Conservation (phyloP, 2,329 filamentous ascomycete species). For the Fusarium secorum region DNA sequence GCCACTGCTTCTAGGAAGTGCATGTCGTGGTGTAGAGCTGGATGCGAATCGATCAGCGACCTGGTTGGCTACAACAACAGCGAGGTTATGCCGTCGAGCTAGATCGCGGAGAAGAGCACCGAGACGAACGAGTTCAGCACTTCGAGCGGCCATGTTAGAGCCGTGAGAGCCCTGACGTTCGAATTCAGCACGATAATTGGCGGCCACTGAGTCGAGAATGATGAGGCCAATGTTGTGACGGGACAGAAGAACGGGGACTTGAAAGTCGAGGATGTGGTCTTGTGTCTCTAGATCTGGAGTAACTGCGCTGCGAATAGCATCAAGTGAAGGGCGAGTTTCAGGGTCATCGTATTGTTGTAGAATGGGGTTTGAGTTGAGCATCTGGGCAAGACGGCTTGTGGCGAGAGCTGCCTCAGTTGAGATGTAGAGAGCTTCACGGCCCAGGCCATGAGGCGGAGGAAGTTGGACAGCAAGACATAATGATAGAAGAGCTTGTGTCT, state of each 20-base stretch:
- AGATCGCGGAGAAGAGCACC: constrained; percentile 79
- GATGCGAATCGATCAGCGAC: constrained; percentile 83
- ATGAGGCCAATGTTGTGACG: constrained; percentile 82
- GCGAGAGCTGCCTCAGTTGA: constrained; percentile 89
- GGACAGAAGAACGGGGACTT: constrained; percentile 84
- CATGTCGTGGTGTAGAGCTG: constrained; percentile 29
- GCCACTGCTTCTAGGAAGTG: constrained; percentile 35
- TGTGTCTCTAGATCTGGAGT: constrained; percentile 92
- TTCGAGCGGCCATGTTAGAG: constrained; percentile 76
- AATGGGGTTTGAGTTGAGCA: constrained; percentile 72
- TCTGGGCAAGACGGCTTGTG: constrained; percentile 81
- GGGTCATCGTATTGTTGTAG: constrained; percentile 52
- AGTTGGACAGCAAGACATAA: constrained; percentile 88
- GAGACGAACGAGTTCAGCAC: constrained; percentile 77
- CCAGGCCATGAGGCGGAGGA: constrained; percentile 73
- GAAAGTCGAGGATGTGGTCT: constrained; percentile 92
- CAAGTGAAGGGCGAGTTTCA: constrained; percentile 66
- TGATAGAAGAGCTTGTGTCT: constrained; percentile 90
- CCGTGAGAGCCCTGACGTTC: constrained; percentile 62
- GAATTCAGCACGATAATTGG: constrained; percentile 94
- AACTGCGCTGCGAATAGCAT: constrained; percentile 79
- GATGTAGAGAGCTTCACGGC: constrained; percentile 84
- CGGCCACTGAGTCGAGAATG: constrained; percentile 89
- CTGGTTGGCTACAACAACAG: constrained; percentile 93
- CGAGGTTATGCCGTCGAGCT: constrained; percentile 76